Conservation (phyloP, 2,329 filamentous ascomycete species). For the Colletotrichum truncatum region DNA sequence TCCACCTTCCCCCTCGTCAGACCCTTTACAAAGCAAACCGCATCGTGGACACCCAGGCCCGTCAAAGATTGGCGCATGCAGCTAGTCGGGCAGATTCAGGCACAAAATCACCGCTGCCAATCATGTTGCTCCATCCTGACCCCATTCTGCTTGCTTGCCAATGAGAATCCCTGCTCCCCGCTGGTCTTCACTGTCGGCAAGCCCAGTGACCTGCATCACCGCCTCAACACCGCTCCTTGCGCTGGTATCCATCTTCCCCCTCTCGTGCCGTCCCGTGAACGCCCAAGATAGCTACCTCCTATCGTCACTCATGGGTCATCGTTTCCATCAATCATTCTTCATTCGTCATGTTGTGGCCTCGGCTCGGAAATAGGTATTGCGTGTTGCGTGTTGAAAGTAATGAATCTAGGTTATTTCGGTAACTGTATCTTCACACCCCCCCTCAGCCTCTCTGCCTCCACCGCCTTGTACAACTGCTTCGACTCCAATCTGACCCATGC, state of each 20-base stretch:
- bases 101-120: slow-evolving; percentile 25
- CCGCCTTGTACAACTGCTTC: slow-evolving; percentile 17
- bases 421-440: slow-evolving; percentile 23
- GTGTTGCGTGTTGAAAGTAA: slow-evolving; percentile 24
- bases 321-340: slow-evolving; percentile 9
- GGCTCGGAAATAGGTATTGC: slow-evolving; percentile 13
- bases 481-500: slow-evolving; percentile 16
- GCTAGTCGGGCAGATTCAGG: slow-evolving; percentile 32
- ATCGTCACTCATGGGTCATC: neutral
- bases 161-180: slow-evolving; percentile 14
- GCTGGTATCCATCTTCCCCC: slow-evolving; percentile 11
- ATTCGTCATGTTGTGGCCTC: slow-evolving; percentile 3
- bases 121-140: slow-evolving; percentile 12
- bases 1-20: neutral
- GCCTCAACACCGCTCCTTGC: slow-evolving; percentile 30
- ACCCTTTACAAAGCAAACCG: slow-evolving; percentile 14
- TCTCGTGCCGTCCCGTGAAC: slow-evolving; percentile 26
- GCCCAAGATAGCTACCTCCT: neutral
- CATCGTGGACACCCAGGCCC: slow-evolving; percentile 2
- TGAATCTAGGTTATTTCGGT: slow-evolving; percentile 27
- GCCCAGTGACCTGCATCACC: slow-evolving; percentile 30
- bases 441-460: slow-evolving; percentile 9
- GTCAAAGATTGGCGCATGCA: slow-evolving; percentile 27
- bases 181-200: slow-evolving; percentile 26
- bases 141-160: slow-evolving; percentile 7